These are phyloP conservation scores for Megacollybia platyphylla DNA, from an alignment of 1,284 basidiomycete species.

Conservation along the genomic window DNA sequence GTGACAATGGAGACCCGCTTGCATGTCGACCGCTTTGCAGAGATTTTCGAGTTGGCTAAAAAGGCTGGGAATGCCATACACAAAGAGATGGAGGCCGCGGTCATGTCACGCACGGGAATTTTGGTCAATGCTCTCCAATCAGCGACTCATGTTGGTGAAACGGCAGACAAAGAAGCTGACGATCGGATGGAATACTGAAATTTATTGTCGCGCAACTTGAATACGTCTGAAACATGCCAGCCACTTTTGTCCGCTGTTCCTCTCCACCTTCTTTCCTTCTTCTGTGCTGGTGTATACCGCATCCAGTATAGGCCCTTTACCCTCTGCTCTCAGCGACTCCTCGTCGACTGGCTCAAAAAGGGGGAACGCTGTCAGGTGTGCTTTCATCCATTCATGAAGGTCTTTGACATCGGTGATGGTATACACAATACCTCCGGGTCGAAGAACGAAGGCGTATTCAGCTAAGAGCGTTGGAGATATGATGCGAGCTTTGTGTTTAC, in stretches of 20 bases:
- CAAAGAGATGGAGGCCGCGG: constrained; percentile 71
- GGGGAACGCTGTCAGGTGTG: constrained; percentile 78
- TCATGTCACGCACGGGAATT: constrained; percentile 51
- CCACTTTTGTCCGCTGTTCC: constrained; percentile 87
- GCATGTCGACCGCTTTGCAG: constrained; percentile 86
- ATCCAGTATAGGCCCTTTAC: constrained; percentile 63
- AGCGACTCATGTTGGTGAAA: constrained; percentile 8
- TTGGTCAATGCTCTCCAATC: constrained; percentile 39
- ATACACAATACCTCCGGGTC: constrained; percentile 89
- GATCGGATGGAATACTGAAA: constrained; percentile 18
- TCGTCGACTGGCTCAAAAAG: constrained; percentile 77
- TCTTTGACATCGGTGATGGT: constrained; percentile 97
- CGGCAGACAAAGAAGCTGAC: constrained; percentile 15
- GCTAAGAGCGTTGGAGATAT: constrained; percentile 92
- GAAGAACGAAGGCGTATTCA: constrained; percentile 87
- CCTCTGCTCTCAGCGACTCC: constrained; percentile 59
- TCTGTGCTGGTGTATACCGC: constrained; percentile 83
- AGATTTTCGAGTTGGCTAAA: constrained; percentile 71
- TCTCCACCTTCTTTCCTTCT: constrained; percentile 93
- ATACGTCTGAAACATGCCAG: constrained; percentile 72
- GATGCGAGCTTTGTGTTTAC: constrained; percentile 98
- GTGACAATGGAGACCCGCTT: constrained; percentile 92
- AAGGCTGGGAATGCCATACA: constrained; percentile 75
- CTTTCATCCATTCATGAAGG: constrained; percentile 92
- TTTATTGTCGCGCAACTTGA: constrained; percentile 21